These are phyloP conservation scores for Malus hybrid DNA, from an alignment of 331 rosid genomes.

Conservation along the genomic window DNA sequence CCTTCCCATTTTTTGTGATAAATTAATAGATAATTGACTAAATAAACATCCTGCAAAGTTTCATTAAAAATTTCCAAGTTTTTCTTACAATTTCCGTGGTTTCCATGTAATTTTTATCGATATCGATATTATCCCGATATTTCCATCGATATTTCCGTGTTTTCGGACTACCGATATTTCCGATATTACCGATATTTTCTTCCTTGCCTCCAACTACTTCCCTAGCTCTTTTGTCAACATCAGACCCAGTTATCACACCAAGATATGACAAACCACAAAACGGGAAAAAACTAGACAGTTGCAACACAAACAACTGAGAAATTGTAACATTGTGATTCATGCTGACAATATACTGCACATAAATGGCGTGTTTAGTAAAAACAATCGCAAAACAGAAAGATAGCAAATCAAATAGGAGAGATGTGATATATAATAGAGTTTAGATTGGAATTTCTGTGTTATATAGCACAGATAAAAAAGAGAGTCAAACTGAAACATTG, in stretches of 20 bases:
- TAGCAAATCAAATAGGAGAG: neutral
- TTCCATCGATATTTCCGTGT: too few species aligned
- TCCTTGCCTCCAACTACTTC: conserved; percentile 29
- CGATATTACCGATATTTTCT: too few species aligned
- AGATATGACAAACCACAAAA: conserved; percentile 74
- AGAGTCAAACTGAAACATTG: neutral
- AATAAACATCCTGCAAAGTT: too few species aligned
- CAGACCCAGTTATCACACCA: conserved; percentile 51
- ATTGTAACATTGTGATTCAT: conserved; percentile 28
- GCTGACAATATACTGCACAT: conserved; percentile 61
- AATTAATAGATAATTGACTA: too few species aligned
- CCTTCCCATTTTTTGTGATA: too few species aligned
- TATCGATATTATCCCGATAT: too few species aligned
- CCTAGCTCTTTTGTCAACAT: conserved; percentile 42
- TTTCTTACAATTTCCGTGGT: too few species aligned
- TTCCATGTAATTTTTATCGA: too few species aligned
- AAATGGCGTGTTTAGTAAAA: conserved; percentile 2
- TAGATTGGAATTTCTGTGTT: neutral
- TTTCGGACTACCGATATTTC: too few species aligned
- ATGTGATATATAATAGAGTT: neutral
- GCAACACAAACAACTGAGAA: conserved; percentile 36
- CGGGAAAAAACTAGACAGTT: conserved; percentile 49
- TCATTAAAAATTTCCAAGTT: too few species aligned
- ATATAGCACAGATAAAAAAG: too few species aligned
- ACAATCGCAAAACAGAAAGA: neutral